Base-by-base conservation (phyloP, 352 stramenopile species). In the Blastocystis sp. region DNA sequence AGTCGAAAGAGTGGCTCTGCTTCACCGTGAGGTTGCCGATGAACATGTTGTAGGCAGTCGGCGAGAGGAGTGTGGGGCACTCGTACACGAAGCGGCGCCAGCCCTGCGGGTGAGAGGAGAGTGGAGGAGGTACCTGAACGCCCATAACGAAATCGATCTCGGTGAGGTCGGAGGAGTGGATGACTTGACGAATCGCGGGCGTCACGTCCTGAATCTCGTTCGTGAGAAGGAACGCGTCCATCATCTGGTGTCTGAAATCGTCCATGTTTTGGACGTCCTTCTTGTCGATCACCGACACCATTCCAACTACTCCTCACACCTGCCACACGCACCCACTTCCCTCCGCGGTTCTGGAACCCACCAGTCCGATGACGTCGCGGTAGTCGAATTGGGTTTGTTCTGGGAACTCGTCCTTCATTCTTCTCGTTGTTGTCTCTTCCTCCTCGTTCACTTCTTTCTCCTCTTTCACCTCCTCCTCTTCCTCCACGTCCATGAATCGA, bases 71-170 rank as follows among this genome's bases (percentile, higher is more conserved):
- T 16, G 45, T 24, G 6, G 63, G 26, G n/a, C 63, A 74, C 1
- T 35, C 26, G 63, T 50, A 74, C 63, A 74, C 63, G 37, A 45
- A 74, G 24, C 63, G 63, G n/a, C 63, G 31, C 63, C 63, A 74
- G 31, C 35, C 63, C 39, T 55, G 45, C 45, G 45, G 0, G 45
- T 55, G 45, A 55, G 45, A 55, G 45, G 16, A 55, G 45, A 6
- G 45, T 19, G 6, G 45, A 16, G 45, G 16, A 55, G 45, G 6
- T 16, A 55, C 45, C 45, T 74, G 63, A 4, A 74, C 63, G 24
- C 63, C 63, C 63, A 74, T 51, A 9, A 74, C 19, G 37, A 50
- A 74, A 4, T 74, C 63, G 63, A 74, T 33, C 39, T 74, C 63
- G 10, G 31, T 37, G 26, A 41, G 21, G 35, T 74, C 45, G 29